Evolutionary conservation across 306 rosid genomes (phyloP).

Genomic region (Citrullus colocynthis): DNA sequence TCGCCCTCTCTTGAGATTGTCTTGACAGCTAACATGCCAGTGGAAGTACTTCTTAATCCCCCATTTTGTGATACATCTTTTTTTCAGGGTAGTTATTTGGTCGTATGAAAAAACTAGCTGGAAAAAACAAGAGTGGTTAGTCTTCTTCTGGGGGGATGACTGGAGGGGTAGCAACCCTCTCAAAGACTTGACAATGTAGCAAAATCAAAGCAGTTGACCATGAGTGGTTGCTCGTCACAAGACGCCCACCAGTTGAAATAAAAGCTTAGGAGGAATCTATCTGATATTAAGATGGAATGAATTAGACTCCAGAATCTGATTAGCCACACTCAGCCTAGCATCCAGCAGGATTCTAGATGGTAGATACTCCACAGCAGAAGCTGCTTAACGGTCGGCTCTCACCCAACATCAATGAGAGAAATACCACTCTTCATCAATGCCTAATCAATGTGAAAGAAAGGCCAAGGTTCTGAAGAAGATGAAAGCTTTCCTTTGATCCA

Average conservation of each 20-base stretch:
- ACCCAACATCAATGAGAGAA: background rate
- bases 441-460: background rate
- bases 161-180: background rate
- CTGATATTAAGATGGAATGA: background rate
- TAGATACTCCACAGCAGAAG: background rate
- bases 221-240: background rate
- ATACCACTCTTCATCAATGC: background rate
- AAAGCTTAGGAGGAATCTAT: too few species aligned
- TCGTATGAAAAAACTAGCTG: background rate
- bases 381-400: background rate
- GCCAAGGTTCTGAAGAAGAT: background rate
- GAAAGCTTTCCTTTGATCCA: background rate
- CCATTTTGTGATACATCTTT: too few species aligned
- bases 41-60: too few species aligned
- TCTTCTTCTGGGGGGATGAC: background rate
- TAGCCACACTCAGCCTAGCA: background rate
- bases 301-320: background rate
- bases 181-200: background rate
- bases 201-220: background rate
- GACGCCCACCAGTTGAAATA: background rate
- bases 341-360: background rate
- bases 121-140: background rate
- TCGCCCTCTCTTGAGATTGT: too few species aligned
- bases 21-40: too few species aligned
- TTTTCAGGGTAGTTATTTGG: too few species aligned